phyloP scores from a whole-genome alignment of 1,284 basidiomycete genomes.

The Thelephora terrestris region DNA sequence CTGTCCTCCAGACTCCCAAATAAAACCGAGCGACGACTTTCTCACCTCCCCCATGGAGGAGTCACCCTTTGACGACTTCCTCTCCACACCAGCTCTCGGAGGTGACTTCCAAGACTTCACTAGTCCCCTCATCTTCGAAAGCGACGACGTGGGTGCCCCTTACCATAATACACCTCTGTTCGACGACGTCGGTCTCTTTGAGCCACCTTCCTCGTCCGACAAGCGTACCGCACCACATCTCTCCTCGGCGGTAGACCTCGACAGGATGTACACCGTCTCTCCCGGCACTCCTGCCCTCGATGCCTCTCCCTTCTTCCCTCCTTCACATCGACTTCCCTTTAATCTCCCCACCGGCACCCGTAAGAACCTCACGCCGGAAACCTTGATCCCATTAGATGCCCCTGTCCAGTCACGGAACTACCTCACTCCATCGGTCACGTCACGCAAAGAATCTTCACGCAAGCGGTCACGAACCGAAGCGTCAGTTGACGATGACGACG shows the following conservation, averaged over 20 bases:
- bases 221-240: slow-evolving; percentile 11
- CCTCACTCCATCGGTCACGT: slow-evolving; percentile 34
- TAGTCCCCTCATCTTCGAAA: slow-evolving; percentile 30
- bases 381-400: slow-evolving; percentile 34
- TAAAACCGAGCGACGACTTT: slow-evolving; percentile 24
- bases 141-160: slow-evolving; percentile 26
- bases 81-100: slow-evolving; percentile 40
- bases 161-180: slow-evolving; percentile 19
- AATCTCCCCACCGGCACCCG: slow-evolving; percentile 32
- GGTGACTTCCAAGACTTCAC: slow-evolving; percentile 26
- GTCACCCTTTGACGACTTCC: slow-evolving; percentile 46
- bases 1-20: slow-evolving; percentile 28
- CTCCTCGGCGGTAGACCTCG: slow-evolving; percentile 21
- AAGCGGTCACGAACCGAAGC: slow-evolving; percentile 46
- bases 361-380: slow-evolving; percentile 32
- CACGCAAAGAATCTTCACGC: slow-evolving; percentile 40
- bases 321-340: slow-evolving; percentile 31
- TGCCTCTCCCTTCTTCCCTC: slow-evolving; percentile 20
- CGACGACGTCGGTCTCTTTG: slow-evolving; percentile 12
- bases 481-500: slow-evolving; percentile 46
- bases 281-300: slow-evolving; percentile 36
- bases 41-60: slow-evolving; percentile 42
- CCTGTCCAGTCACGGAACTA: slow-evolving; percentile 40
- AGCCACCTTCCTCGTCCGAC: slow-evolving; percentile 11
- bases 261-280: slow-evolving; percentile 31